phyloP scores from a whole-genome alignment of 1,284 basidiomycete genomes.

The Ceratobasidium theobromae region DNA sequence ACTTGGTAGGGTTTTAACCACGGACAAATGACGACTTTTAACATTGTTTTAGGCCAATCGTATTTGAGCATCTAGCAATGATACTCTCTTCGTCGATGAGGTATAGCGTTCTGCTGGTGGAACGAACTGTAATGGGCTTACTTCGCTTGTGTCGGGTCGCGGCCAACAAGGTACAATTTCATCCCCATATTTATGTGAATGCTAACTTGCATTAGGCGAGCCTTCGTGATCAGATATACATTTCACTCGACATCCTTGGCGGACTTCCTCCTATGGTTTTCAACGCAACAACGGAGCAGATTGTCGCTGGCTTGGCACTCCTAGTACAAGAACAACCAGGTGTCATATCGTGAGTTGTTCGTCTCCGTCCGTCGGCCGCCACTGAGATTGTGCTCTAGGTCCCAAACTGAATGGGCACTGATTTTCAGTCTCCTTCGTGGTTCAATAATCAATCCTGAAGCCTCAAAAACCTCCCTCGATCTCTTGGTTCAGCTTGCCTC shows the following conservation, averaged over 20 bases:
- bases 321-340: conserved; percentile 75
- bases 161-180: conserved; percentile 61
- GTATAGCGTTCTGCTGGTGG: conserved; percentile 88
- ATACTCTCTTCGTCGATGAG: conserved; percentile 75
- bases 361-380: neutral
- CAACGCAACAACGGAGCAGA: conserved; percentile 87
- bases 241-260: conserved; percentile 87
- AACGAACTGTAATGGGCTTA: conserved; percentile 92
- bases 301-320: conserved; percentile 78
- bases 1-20: conserved; percentile 63
- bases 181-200: conserved; percentile 13
- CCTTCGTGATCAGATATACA: conserved; percentile 88
- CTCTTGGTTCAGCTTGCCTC: conserved; percentile 63
- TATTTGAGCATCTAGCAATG: conserved; percentile 87
- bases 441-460: conserved; percentile 85
- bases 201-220: conserved; percentile 53
- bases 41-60: conserved; percentile 71
- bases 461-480: conserved; percentile 80
- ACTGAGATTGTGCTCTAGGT: conserved; percentile 48
- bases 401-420: conserved; percentile 94
- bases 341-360: conserved; percentile 61
- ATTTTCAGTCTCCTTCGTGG: conserved; percentile 88
- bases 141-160: conserved; percentile 78
- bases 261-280: conserved; percentile 75
- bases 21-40: neutral